These are phyloP conservation scores for Seiridium cupressi DNA, from an alignment of 2,329 filamentous ascomycete species.

Conservation along the genomic window DNA sequence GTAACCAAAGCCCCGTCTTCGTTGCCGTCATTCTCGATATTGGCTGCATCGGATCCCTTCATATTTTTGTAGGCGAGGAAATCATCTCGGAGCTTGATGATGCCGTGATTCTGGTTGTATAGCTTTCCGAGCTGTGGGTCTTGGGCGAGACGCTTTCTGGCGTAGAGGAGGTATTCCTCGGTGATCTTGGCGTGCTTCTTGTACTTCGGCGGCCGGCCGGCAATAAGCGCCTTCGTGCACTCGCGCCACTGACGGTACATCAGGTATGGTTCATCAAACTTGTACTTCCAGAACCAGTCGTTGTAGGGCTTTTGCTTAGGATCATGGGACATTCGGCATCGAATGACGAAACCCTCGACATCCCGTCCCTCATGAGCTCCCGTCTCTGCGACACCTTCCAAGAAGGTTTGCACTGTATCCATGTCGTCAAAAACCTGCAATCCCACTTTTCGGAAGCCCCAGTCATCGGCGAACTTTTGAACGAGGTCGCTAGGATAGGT, in stretches of 20 bases:
- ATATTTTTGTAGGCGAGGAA: constrained; percentile 82
- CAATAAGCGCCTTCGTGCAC: constrained; percentile 87
- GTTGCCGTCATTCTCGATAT: constrained; percentile 61
- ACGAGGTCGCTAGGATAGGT: constrained; percentile 84
- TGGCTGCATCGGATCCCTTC: constrained; percentile 86
- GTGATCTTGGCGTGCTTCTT: constrained; percentile 90
- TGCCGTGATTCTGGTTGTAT: constrained; percentile 89
- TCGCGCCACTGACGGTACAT: constrained; percentile 99
- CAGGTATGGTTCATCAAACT: constrained; percentile 97
- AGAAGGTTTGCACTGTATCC: constrained; percentile 70
- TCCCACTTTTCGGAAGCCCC: constrained; percentile 91
- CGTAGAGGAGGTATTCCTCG: constrained; percentile 84
- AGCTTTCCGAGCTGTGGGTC: constrained; percentile 66
- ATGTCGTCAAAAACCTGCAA: constrained; percentile 76
- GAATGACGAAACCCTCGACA: constrained; percentile 94
- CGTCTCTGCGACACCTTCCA: constrained; percentile 82
- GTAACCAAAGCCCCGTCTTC: constrained; percentile 54
- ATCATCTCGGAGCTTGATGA: constrained; percentile 85
- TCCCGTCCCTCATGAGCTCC: constrained; percentile 88
- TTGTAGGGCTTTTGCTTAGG: constrained; percentile 54
- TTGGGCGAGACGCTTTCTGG: constrained; percentile 67
- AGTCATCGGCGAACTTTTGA: constrained; percentile 83
- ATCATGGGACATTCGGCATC: constrained; percentile 70
- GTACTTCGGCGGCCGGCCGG: constrained; percentile 69
- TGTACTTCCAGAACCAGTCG: constrained; percentile 99